Base-by-base conservation (phyloP, 2,329 filamentous ascomycete genomes). In the Colletotrichum neosansevieriae region DNA sequence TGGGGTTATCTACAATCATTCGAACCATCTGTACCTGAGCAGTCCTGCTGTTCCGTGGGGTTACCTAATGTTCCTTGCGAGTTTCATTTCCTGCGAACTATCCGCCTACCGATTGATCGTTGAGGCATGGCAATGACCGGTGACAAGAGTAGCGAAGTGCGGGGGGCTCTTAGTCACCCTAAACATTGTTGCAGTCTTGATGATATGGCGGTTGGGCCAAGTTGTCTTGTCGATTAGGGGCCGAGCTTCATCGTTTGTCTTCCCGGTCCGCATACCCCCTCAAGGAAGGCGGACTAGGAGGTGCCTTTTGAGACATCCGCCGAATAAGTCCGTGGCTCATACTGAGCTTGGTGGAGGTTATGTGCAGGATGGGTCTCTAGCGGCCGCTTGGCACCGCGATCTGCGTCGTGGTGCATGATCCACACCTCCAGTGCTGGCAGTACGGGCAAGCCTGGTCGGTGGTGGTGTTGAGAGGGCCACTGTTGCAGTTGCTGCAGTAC, bases 371-470 rank as follows among this genome's bases (percentile, higher is more conserved):
- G 2, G 6, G 17, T 34, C 21, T 59, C 13, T 29, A 59, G 29
- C n/a, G 32, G 10, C 19, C 19, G 19, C 12, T n/a, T 13, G 2
- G 44, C 3, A 42, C 21, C 11, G 12, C 49, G 19, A 42, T 13
- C 11, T 21, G 44, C 32, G 58, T 36, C 9, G 32, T 29, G 3
- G 1, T n/a, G 45, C 60, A 68, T 10, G 34, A 11, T 2, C 5
- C 11, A 32, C 65, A 68, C n/a, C 60, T 60, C 19, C 12, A 13
- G 38, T 58, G 36, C 9, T 21, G 12, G n/a, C 65, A 68, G 6
- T 12, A 12, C 1, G 63, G 63, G 21, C 51, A 54, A 9, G 51
- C 51, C 7, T 1, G 1, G 51, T 54, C 51, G 1, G 17, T 54
- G 6, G 51, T 2, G 2, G n/a, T 17, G 45, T 60, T 60, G 11